Percentiles rank a stretch among this genome's conserved stretches.
These are phyloP conservation scores for Eucalyptus cloeziana DNA, from an alignment of 345 rosid genomes.

Conservation along the genomic window DNA sequence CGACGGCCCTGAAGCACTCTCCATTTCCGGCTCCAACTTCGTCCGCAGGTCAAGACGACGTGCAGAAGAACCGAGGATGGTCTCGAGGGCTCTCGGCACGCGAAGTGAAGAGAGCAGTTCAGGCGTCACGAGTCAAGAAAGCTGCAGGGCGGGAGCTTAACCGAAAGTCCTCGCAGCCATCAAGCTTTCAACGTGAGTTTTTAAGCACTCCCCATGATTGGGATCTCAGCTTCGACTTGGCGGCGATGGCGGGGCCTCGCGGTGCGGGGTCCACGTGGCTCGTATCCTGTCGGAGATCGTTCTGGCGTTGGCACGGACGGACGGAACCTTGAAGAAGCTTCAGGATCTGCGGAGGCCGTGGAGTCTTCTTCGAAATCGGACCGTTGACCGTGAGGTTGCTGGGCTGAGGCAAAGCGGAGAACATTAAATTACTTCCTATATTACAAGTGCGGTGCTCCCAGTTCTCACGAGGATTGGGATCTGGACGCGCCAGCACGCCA, in stretches of 20 bases:
- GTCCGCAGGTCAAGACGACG: neutral
- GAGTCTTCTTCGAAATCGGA: neutral
- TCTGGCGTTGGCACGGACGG: neutral
- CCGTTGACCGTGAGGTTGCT: neutral
- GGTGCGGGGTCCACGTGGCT: neutral
- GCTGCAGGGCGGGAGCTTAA: neutral
- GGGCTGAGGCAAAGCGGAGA: neutral
- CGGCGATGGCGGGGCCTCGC: neutral
- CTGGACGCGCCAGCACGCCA: neutral
- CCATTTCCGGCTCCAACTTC: neutral
- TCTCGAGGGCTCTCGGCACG: neutral
- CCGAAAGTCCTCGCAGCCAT: neutral
- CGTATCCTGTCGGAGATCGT: neutral
- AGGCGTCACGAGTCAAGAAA: neutral
- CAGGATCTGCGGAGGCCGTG: neutral
- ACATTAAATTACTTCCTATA: neutral
- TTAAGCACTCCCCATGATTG: neutral
- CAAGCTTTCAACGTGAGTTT: neutral
- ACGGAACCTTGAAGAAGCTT: neutral
- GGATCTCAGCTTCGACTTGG: neutral
- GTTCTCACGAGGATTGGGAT: neutral
- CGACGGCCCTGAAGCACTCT: neutral
- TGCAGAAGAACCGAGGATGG: neutral
- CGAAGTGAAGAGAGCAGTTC: neutral
- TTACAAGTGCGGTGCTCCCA: neutral